phyloP scores from a whole-genome alignment of 176 grass and related monocot species.

The Alloteropsis semialata region DNA sequence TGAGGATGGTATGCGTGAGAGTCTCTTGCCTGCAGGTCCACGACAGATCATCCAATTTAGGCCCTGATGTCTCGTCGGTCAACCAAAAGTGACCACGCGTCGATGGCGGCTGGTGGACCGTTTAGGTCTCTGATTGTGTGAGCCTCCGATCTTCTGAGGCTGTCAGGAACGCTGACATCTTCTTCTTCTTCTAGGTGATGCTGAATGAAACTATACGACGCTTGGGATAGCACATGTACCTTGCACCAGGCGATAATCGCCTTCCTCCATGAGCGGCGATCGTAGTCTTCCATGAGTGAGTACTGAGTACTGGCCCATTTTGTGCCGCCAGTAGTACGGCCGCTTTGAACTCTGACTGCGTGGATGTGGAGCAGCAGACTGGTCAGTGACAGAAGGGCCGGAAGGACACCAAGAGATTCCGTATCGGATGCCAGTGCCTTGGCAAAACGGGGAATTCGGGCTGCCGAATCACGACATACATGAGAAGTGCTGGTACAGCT shows the following conservation, averaged over 20 bases:
- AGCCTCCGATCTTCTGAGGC: neutral
- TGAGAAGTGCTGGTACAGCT: no score
- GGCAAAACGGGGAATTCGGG: neutral
- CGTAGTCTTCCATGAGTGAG: neutral
- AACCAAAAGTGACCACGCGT: neutral
- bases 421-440: neutral
- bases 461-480: neutral
- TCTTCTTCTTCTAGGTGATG: neutral
- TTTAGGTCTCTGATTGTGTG: neutral
- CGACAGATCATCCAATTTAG: neutral
- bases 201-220: neutral
- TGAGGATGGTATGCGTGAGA: neutral
- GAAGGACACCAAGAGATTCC: neutral
- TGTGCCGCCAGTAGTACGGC: neutral
- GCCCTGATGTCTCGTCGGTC: rapidly evolving
- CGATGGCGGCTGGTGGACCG: neutral
- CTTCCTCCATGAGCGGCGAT: neutral
- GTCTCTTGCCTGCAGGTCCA: neutral
- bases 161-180: neutral
- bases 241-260: neutral
- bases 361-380: neutral
- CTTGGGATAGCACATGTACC: neutral
- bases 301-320: neutral
- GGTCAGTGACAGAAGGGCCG: neutral
- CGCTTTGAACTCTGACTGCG: neutral